Evolutionary conservation across 495 filamentous ascomycete genomes (phyloP), one percentile per base, ranked within the genome.

Genomic region (Talaromyces proteolyticus): DNA sequence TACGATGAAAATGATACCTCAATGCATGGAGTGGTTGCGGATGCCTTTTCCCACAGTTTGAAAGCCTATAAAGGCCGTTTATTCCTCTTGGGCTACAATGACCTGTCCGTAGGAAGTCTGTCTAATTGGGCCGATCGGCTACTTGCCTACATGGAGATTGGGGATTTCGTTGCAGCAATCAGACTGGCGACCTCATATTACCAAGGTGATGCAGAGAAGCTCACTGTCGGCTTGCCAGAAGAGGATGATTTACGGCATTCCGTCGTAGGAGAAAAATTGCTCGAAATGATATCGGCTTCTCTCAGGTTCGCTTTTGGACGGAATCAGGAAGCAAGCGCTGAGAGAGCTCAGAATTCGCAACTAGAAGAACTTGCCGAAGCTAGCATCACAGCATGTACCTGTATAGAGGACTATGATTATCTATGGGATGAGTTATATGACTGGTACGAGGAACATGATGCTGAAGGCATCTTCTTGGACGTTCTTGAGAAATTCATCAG

Each of bases 91-190:
- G 92, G 92, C 37, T 89, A 88, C 70, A 89, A 87, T 61, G 93
- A 97, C 58, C 67, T 95, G 7, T 86, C 89, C 2, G 83, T 97
- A 42, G 93, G 93, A 18, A 86, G 83, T 25, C 68, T 98, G 41
- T 96, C 94, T 11, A 97, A 97, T 57, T 98, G 93, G 93, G 93
- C 93, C n/a, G 93, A 98, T 68, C 78, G 93, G 53, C 72, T 98
- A n/a, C 80, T 95, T 47, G 91, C 92, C 1, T 72, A 96, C 50
- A 95, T 98, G 89, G 91, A 97, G 61, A 84, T 89, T 40, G 93
- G 93, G 22, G 89, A 95, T 60, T 94, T 91, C 56, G 89, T 98
- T 55, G 84, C 83, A 6, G 92, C 94, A 6, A 96, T 98, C 46
- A 76, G 80, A 52, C 76, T 96, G 56, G 93, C 93, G 3, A 96